Percentiles rank a stretch among this genome's conserved stretches.
phyloP scores from a whole-genome alignment of 2,329 filamentous ascomycete genomes.

The Periconia sp. region DNA sequence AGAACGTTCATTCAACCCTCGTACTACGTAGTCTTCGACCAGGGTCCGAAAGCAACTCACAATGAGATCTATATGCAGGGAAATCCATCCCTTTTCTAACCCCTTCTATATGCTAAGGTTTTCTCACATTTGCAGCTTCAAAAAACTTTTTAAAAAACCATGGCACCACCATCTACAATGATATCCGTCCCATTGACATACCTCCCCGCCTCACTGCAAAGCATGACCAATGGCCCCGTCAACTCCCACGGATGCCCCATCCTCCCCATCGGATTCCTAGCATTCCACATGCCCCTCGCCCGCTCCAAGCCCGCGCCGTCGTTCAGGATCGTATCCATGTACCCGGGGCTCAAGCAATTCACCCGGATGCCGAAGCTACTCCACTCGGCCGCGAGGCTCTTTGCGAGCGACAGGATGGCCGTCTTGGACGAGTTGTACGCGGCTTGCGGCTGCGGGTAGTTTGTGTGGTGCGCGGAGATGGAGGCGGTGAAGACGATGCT shows the following conservation, averaged over 20 bases:
- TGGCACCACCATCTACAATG: conserved; percentile 63
- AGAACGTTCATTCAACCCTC: too few species aligned
- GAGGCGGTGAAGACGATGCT: conserved; percentile 71
- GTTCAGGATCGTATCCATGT: conserved; percentile 79
- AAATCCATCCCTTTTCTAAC: too few species aligned
- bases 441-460: conserved; percentile 74
- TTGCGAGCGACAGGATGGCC: conserved; percentile 67
- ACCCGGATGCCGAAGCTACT: conserved; percentile 72
- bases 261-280: conserved; percentile 66
- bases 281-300: conserved; percentile 62
- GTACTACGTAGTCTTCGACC: too few species aligned
- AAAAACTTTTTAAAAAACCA: conserved; percentile 37
- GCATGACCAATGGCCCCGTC: conserved; percentile 65
- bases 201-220: conserved; percentile 66
- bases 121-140: background rate
- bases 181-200: conserved; percentile 75
- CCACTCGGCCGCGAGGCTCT: conserved; percentile 75
- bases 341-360: conserved; percentile 74
- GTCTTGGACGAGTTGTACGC: conserved; percentile 77
- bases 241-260: conserved; percentile 71
- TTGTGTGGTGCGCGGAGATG: conserved; percentile 72
- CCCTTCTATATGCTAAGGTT: too few species aligned
- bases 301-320: conserved; percentile 65
- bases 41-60: too few species aligned
- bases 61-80: too few species aligned